Conservation (phyloP, 208 protist species). For the Trypanosoma boissoni region DNA sequence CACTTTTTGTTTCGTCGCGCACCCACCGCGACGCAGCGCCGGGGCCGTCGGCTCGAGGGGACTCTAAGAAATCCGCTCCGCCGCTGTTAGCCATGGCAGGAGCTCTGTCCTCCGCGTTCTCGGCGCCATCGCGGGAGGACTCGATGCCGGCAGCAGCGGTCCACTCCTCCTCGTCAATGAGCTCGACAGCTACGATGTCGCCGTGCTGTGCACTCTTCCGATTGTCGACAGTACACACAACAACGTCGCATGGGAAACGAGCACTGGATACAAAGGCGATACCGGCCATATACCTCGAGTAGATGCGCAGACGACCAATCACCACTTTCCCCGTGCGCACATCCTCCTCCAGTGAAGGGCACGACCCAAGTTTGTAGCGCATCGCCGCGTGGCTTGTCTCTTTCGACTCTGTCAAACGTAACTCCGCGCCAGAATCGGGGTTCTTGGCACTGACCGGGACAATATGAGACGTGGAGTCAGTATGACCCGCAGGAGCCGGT, state of each 20-base stretch:
- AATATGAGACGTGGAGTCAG: no score
- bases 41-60: constrained; percentile 42
- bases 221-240: constrained; percentile 35
- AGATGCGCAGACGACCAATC: constrained; percentile 51
- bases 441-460: no score
- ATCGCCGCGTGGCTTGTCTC: not conserved
- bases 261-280: constrained; percentile 53
- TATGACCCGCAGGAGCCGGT: no score
- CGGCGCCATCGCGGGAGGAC: constrained; percentile 14
- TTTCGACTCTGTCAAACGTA: not conserved
- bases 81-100: not conserved
- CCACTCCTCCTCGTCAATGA: constrained; percentile 59
- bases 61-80: constrained; percentile 24
- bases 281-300: constrained; percentile 29
- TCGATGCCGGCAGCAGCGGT: constrained; percentile 4
- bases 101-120: constrained; percentile 1
- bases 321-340: constrained; percentile 51
- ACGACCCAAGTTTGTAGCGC: constrained; percentile 39
- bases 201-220: constrained; percentile 36
- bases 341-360: constrained; percentile 36
- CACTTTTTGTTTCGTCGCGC: constrained; percentile 18
- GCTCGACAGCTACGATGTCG: constrained; percentile 73
- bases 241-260: constrained; percentile 47
- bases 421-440: not conserved
- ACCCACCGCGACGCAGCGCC: constrained; percentile 34